Evolutionary conservation across 2,329 filamentous ascomycete species (phyloP), one percentile per base, ranked within the genome.

Genomic region (Capronia americana): DNA sequence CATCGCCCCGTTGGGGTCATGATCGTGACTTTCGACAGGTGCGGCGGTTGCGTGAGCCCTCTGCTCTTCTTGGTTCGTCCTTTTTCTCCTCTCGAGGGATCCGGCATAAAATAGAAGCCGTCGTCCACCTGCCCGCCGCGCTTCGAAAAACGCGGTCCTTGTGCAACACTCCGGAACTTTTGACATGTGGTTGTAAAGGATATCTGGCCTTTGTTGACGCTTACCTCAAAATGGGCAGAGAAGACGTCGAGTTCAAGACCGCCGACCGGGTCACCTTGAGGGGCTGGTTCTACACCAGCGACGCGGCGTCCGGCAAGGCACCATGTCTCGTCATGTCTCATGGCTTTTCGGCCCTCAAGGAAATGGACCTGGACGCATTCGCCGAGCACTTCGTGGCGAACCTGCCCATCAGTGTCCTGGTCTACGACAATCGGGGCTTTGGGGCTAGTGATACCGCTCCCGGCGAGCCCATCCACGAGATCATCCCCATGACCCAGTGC

Each of bases 391-490:
- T 73, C 50, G 66, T 64, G 23, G 59, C 64, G 6, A 65, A 69
- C 20, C 57, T 73, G 17, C 65, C 65, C 41, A 63, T 73, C 28
- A 44, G 56, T 12, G 70, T 68, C 14, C 69, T 79, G 17, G 63
- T 75, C 41, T 79, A 77, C 66, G 77, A 79, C 69, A 73, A 77
- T 11, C 75, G 76, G 26, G 69, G 63, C 53, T 69, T 74, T 20
- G 77, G 77, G 12, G 66, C 67, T 30, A 78, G 76, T 67, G 77
- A 76, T 23, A 41, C 11, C 73, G 67, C 57, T 75, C 74, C 11
- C 77, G 77, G 77, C 23, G 44, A 65, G 26, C 78, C 77, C 3
- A 73, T 77, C 41, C 72, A 74, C 61, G 73, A 79, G 56, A 73
- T 78, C 41, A 70, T 78, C 51, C 76, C 77, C 2, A 41, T 68